A percentile compares a stretch with the other conserved stretches of the same genome.
Conservation (phyloP, 495 filamentous ascomycete species). For the Neurospora terricola region DNA sequence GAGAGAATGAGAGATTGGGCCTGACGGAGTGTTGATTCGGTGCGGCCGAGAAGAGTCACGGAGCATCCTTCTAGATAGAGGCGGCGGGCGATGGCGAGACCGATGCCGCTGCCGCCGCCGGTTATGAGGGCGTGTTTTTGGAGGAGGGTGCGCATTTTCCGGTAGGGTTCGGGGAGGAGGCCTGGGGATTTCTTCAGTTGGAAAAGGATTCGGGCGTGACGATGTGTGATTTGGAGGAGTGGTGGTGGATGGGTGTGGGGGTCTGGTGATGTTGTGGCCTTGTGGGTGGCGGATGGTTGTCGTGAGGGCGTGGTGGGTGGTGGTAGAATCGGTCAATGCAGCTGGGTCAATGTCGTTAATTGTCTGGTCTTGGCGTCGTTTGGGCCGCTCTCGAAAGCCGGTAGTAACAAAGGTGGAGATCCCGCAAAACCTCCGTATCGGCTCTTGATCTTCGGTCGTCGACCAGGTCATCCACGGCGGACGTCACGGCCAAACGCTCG, state of each 20-base stretch:
- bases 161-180: background rate
- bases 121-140: conserved; percentile 30
- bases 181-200: background rate
- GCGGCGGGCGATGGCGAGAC: conserved; percentile 48
- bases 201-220: background rate
- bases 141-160: conserved; percentile 8
- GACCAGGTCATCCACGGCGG: background rate
- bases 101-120: conserved; percentile 33
- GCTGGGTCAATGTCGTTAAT: no score
- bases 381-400: background rate
- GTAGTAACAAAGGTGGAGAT: background rate
- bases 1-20: background rate
- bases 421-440: background rate
- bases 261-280: no score
- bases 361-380: background rate
- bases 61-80: conserved; percentile 55
- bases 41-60: conserved; percentile 46
- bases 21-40: conserved; percentile 29
- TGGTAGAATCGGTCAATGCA: no score
- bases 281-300: no score
- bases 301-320: no score
- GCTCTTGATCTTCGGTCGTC: background rate
- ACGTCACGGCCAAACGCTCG: background rate
- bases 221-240: background rate
- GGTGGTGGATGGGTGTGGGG: background rate